Percentiles rank a stretch among this genome's conserved stretches.
Evolutionary conservation across 2,329 filamentous ascomycete species (phyloP).

Genomic region (Colletotrichum abscissum): DNA sequence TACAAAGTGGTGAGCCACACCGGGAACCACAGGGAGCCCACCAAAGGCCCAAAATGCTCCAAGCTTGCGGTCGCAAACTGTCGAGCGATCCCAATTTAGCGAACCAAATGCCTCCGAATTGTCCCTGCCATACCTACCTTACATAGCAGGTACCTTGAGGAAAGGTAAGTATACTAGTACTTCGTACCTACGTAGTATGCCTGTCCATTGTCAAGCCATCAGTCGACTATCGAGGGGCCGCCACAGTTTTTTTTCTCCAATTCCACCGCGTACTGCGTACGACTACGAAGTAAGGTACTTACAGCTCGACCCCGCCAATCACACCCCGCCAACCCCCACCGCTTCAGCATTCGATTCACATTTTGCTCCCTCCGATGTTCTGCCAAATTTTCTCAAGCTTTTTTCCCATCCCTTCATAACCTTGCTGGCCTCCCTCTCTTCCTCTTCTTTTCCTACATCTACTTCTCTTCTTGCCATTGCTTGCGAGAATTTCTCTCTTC

Average conservation of each 20-base stretch:
- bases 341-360: slow-evolving; percentile 24
- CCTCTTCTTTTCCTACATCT: slow-evolving; percentile 15
- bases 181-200: too few species aligned
- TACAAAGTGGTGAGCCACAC: not conserved
- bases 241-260: not conserved
- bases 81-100: not conserved
- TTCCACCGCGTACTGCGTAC: not conserved
- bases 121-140: not conserved
- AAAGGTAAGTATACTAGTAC: too few species aligned
- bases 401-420: slow-evolving; percentile 32
- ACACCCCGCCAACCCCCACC: slow-evolving; percentile 36
- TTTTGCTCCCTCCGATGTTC: slow-evolving; percentile 33
- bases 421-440: slow-evolving; percentile 10
- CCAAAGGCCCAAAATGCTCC: not conserved
- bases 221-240: not conserved
- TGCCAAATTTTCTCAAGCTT: slow-evolving; percentile 29
- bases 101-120: not conserved
- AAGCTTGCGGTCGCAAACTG: not conserved
- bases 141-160: too few species aligned
- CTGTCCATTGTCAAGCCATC: not conserved
- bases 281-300: not conserved
- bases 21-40: not conserved
- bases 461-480: slow-evolving; percentile 30
- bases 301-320: slow-evolving; percentile 35
- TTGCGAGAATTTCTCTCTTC: slow-evolving; percentile 24